Base-by-base conservation (phyloP, 768 basidiomycete species). In the Flagelloscypha sp. region DNA sequence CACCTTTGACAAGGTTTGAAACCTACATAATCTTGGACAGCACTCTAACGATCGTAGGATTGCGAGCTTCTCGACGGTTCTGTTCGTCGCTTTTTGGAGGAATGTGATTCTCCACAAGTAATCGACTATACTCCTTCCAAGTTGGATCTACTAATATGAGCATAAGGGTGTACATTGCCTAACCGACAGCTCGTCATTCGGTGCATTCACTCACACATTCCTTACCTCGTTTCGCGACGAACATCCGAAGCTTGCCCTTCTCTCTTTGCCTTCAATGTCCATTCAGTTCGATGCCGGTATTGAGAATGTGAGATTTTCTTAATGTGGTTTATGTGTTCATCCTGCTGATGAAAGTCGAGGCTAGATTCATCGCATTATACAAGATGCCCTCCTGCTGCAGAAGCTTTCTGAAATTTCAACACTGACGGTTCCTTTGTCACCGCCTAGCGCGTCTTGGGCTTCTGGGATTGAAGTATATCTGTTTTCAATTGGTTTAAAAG, bases 41-140 rank as follows among this genome's bases (percentile, higher is more conserved):
- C 18, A 19, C 17, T 46, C 13, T 37, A 10, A 24, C 13, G 5
- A 20, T 20, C 27, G 7, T 38, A 86, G 84, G 70, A 75, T 28
- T 57, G 57, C n/a, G 70, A 69, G 33, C 48, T 86, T 31, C 77
- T 84, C 72, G 84, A 87, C 27, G 75, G 70, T 4, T 63, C 75
- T 9, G 61, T 87, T 34, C 70, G 85, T 12, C 58, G 67, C 11
- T 71, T 82, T 36, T 65, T 83, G 4, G 85, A 89, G 50, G 84
- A 85, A 44, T 84, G 82, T 48, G 71, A 86, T 50, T 69, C 70
- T 34, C 63, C 80, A 10, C 85, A 86, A 72, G 84, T 82, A 44
- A 36, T 33, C 30, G 22, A 27, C 35, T 33, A 12, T 24, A n/a
- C 28, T 35, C 0, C 35, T 18, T 31, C 27, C 25, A 12, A 16